These are phyloP conservation scores for Kodamaea fukazawae DNA, from an alignment of 805 yeast genomes.

Conservation along the genomic window DNA sequence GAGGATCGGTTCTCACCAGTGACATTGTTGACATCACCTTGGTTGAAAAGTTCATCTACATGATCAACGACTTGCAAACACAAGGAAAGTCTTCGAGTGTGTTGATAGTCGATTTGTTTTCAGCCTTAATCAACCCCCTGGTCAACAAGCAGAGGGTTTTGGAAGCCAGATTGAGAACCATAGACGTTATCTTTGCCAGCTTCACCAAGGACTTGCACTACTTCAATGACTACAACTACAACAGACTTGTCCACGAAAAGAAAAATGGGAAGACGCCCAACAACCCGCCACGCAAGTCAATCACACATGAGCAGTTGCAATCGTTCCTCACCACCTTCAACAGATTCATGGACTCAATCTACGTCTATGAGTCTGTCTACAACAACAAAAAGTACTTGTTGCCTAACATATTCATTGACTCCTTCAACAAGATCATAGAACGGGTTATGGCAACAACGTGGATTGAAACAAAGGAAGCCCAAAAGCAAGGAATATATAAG, in stretches of 20 bases:
- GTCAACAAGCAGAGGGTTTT: slow-evolving; percentile 18
- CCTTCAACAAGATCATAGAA: slow-evolving; percentile 24
- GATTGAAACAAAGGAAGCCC: slow-evolving; percentile 15
- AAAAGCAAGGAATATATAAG: slow-evolving; percentile 22
- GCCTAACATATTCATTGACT: slow-evolving; percentile 20
- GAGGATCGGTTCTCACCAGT: background rate
- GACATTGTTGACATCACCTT: slow-evolving; percentile 27
- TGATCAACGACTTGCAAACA: slow-evolving; percentile 24
- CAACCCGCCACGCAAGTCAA: slow-evolving; percentile 25
- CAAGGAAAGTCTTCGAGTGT: slow-evolving; percentile 18
- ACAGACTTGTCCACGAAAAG: slow-evolving; percentile 14
- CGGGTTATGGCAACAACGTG: slow-evolving; percentile 27
- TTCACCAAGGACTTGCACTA: slow-evolving; percentile 28
- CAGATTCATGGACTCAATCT: slow-evolving; percentile 23
- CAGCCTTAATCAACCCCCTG: slow-evolving; percentile 18
- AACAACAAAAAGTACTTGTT: slow-evolving; percentile 15
- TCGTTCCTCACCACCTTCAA: slow-evolving; percentile 19
- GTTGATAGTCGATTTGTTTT: slow-evolving; percentile 27
- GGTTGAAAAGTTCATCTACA: slow-evolving; percentile 34
- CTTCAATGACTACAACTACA: slow-evolving; percentile 27
- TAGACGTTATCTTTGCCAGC: slow-evolving; percentile 29
- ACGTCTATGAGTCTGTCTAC: slow-evolving; percentile 16
- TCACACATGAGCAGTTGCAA: slow-evolving; percentile 23
- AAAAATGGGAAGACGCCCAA: slow-evolving; percentile 16
- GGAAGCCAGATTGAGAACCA: slow-evolving; percentile 26